Percentiles rank a stretch among this genome's conserved stretches.
Evolutionary conservation across 1,139 yeast species (phyloP).

Genomic region (Lodderomyces theae): DNA sequence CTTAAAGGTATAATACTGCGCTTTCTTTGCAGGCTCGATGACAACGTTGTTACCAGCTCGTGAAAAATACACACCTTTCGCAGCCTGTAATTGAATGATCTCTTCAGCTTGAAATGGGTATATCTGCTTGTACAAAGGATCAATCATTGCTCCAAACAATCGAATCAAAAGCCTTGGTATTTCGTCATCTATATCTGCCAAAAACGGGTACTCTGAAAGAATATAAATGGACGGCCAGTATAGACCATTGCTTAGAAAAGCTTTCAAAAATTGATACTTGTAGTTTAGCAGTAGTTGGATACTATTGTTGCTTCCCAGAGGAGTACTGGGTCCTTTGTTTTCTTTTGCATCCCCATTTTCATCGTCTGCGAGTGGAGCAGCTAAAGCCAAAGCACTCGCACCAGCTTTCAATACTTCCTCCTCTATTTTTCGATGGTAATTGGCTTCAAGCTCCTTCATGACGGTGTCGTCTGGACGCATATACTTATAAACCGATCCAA

Average conservation of each 20-base stretch:
- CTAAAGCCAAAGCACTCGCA: constrained; percentile 80
- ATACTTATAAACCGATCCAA: constrained; percentile 59
- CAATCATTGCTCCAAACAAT: constrained; percentile 48
- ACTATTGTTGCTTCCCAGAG: constrained; percentile 8
- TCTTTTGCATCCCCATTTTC: constrained; percentile 31
- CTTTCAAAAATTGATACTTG: constrained; percentile 45
- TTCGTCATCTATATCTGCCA: constrained; percentile 56
- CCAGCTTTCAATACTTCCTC: constrained; percentile 62
- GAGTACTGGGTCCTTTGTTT: constrained; percentile 16
- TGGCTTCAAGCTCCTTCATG: constrained; percentile 40
- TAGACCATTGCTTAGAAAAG: constrained; percentile 60
- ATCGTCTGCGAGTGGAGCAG: constrained; percentile 78
- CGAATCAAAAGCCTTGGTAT: constrained; percentile 49
- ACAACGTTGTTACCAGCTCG: constrained; percentile 33
- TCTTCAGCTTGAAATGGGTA: constrained; percentile 21
- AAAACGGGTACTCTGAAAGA: constrained; percentile 59
- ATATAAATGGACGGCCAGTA: constrained; percentile 63
- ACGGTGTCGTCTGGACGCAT: constrained; percentile 47
- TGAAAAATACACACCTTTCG: constrained; percentile 26
- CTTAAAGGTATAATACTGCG: constrained; percentile 28
- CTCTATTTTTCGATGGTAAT: constrained; percentile 53
- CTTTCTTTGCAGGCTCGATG: constrained; percentile 18
- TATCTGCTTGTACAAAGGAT: constrained; percentile 43
- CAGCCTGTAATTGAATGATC: constrained; percentile 20
- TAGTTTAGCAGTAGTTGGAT: constrained; percentile 21